Base-by-base conservation (phyloP, 768 basidiomycete genomes). In the Tremella mesenterica region DNA sequence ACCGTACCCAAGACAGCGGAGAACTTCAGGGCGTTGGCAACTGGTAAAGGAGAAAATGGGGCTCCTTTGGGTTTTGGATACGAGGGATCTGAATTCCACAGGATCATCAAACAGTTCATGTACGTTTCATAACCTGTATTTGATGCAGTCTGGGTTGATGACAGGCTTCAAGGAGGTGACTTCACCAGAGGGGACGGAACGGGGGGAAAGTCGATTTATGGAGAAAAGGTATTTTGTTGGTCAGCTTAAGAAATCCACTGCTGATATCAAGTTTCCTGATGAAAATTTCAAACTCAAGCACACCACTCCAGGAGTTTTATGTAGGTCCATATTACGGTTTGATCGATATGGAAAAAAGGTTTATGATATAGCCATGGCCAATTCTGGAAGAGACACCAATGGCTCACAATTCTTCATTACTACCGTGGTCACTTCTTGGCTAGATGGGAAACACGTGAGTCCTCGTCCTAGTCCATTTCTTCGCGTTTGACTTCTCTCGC, bases 261-360 rank as follows among this genome's bases (percentile, higher is more conserved):
- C 43, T 50, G 26, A 60, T 20, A 10, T 21, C 0, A 79, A 79
- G 69, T 99, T 99, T 75, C 79, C 84, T 50, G 93, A 97, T 62
- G 95, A 97, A 78, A 97, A 96, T 80, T 95, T 91, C 80, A 95
- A 96, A 81, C 86, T 97, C 74, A 84, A 83, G 73, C 93, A 99
- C 79, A 86, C 86, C 64, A 83, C 82, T 31, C 81, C 87, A 46
- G 92, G 92, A 59, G 58, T 59, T 26, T 61, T 69, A 25, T 69
- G 67, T 67, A 30, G 31, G 66, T 57, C n/a, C 21, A 13, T 34
- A 26, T 48, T n/a, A 16, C 14, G 36, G 25, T 25, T 2, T 3
- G 9, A 10, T 28, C 9, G 10, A 10, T 7, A 13, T 18, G 0
- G 20, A 23, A 29, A 14, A 16, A 5, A 13, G 25, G 54, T 51